These are phyloP conservation scores for Pontederia paniculata DNA, from an alignment of 176 grass and related monocot genomes.

Conservation along the genomic window DNA sequence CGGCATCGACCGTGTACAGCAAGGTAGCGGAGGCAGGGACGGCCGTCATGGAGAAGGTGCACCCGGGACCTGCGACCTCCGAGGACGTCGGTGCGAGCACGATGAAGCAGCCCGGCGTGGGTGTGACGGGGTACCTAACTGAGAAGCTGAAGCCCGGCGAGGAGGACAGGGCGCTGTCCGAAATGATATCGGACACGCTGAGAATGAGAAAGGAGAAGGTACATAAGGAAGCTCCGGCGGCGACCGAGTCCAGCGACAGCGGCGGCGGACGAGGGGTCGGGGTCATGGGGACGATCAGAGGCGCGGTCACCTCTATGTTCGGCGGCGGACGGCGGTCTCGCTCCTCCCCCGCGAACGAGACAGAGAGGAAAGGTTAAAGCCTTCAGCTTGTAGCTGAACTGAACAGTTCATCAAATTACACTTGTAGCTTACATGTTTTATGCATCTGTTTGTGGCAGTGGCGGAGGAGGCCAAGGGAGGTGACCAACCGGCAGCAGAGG, in stretches of 20 bases:
- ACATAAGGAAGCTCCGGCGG: conserved; percentile 12
- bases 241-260: conserved; percentile 2
- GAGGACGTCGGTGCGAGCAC: conserved; percentile 26
- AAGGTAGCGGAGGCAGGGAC: not conserved
- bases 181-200: conserved; percentile 46
- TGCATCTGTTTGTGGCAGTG: no score
- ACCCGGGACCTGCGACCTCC: conserved; percentile 1
- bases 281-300: conserved; percentile 32
- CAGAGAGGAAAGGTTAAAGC: conserved; percentile 1
- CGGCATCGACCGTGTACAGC: no score
- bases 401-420: no score
- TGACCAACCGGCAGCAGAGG: no score
- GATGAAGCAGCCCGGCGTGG: not conserved
- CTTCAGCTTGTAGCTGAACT: no score
- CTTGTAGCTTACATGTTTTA: no score
- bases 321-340: conserved; percentile 21
- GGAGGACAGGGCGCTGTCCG: conserved; percentile 46
- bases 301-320: conserved; percentile 38
- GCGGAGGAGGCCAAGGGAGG: no score
- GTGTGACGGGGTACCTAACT: conserved; percentile 34
- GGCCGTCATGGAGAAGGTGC: not conserved
- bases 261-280: not conserved
- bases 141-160: conserved; percentile 72
- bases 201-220: conserved; percentile 38
- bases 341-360: not conserved